Conservation (phyloP, 306 rosid species). For the Medicago arabica region DNA sequence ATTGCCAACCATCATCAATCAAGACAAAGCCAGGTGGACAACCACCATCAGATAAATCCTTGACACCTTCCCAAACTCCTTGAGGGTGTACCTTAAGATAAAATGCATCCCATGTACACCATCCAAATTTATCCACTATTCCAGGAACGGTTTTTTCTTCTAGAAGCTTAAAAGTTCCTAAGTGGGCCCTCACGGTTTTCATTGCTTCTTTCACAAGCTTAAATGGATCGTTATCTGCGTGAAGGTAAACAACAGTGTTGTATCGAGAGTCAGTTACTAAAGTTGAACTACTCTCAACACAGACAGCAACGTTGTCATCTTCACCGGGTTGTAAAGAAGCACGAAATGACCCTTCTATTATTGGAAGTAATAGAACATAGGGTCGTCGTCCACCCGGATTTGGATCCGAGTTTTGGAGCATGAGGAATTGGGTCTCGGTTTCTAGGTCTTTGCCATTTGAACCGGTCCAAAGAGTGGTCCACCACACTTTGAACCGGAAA, state of each 20-base stretch:
- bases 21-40: slow-evolving; percentile 89
- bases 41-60: slow-evolving; percentile 50
- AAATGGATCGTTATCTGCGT: slow-evolving; percentile 71
- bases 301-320: slow-evolving; percentile 61
- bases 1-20: slow-evolving; percentile 95
- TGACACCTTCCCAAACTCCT: slow-evolving; percentile 63
- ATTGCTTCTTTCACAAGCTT: slow-evolving; percentile 71
- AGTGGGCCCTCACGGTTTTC: slow-evolving; percentile 55
- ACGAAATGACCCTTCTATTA: slow-evolving; percentile 71
- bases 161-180: slow-evolving; percentile 74
- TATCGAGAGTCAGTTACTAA: slow-evolving; percentile 30
- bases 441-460: slow-evolving; percentile 86
- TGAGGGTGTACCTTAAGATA: slow-evolving; percentile 83
- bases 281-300: slow-evolving; percentile 84
- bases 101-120: slow-evolving; percentile 99
- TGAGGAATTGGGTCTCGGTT: slow-evolving; percentile 77
- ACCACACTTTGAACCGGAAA: slow-evolving; percentile 96
- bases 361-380: slow-evolving; percentile 69
- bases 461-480: slow-evolving; percentile 97
- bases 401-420: slow-evolving; percentile 55
- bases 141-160: slow-evolving; percentile 84
- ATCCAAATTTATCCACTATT: slow-evolving; percentile 83
- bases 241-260: slow-evolving; percentile 61
- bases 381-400: slow-evolving; percentile 62
- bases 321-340: slow-evolving; percentile 61